Evolutionary conservation across 768 basidiomycete genomes (phyloP).

Genomic region (Suillus ampliporus): DNA sequence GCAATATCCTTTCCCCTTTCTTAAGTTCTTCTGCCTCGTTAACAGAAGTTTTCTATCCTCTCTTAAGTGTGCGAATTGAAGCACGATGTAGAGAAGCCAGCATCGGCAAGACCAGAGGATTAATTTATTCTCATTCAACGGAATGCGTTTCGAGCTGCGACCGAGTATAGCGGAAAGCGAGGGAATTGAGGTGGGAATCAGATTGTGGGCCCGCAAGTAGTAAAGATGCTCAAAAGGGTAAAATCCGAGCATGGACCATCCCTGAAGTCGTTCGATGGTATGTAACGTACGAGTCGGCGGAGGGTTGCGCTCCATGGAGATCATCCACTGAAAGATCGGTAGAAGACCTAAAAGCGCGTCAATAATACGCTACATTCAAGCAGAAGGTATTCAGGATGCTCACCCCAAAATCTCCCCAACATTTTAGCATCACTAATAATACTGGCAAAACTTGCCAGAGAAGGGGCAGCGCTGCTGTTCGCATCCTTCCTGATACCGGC

Average conservation of each 20-base stretch:
- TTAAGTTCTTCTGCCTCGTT: constrained; percentile 57
- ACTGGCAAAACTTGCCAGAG: constrained; percentile 57
- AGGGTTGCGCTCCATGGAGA: constrained; percentile 71
- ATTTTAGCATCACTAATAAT: constrained; percentile 71
- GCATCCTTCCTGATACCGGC: constrained; percentile 62
- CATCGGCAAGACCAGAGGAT: constrained; percentile 78
- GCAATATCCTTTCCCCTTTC: constrained; percentile 60
- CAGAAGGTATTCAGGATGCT: constrained; percentile 23
- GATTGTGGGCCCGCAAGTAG: constrained; percentile 64
- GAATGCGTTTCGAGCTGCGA: constrained; percentile 46
- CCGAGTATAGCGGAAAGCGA: constrained; percentile 50
- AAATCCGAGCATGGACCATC: constrained; percentile 73
- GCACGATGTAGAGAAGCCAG: constrained; percentile 79
- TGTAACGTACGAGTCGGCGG: constrained; percentile 73
- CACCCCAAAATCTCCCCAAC: constrained; percentile 83
- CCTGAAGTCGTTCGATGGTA: constrained; percentile 81
- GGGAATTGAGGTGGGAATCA: constrained; percentile 62
- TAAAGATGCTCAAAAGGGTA: constrained; percentile 81
- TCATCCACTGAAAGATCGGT: constrained; percentile 81
- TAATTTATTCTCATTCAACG: constrained; percentile 53
- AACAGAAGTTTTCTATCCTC: constrained; percentile 70
- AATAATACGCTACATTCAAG: not conserved
- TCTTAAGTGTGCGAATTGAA: constrained; percentile 75
- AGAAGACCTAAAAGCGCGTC: constrained; percentile 58
- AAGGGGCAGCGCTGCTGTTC: constrained; percentile 57